Percentiles rank a stretch among this genome's conserved stretches.
These are phyloP conservation scores for Mucor lusitanicus DNA, from an alignment of 371 early-diverging fungal genomes.

Conservation along the genomic window DNA sequence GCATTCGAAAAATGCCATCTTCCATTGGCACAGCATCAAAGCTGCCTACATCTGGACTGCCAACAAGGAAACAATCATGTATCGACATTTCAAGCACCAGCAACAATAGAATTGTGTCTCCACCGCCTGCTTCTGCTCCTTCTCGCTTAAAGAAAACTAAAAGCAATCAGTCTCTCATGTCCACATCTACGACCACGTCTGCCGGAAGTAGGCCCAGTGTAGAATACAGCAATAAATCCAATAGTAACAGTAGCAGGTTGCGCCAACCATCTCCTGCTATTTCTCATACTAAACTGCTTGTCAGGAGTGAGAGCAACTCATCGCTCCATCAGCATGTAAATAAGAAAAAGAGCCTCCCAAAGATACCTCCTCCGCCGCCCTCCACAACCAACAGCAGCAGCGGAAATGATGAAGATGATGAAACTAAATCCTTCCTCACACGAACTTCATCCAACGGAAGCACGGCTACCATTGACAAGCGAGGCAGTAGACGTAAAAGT, in stretches of 20 bases:
- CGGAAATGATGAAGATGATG: conserved; percentile 7
- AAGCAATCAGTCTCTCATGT: conserved; percentile 16
- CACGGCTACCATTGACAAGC: neutral
- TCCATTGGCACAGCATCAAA: neutral
- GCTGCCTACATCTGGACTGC: neutral
- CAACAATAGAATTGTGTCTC: neutral
- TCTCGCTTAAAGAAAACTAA: conserved; percentile 14
- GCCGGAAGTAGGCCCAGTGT: neutral
- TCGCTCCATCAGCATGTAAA: conserved; percentile 1
- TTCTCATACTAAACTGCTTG: conserved; percentile 1
- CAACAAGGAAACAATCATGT: conserved; percentile 7
- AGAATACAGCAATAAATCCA: neutral
- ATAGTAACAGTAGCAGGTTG: conserved; percentile 10
- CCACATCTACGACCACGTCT: conserved; percentile 5
- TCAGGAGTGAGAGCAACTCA: conserved; percentile 11
- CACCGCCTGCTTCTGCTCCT: neutral
- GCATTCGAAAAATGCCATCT: neutral
- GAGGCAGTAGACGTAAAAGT: neutral
- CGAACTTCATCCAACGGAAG: conserved; percentile 16
- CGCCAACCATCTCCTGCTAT: conserved; percentile 18
- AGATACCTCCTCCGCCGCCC: neutral
- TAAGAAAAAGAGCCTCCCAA: conserved; percentile 16
- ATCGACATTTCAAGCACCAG: neutral
- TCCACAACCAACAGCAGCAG: neutral
- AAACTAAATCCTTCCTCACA: conserved; percentile 7